These are phyloP conservation scores for Neurospora sp. DNA, from an alignment of 495 filamentous ascomycete genomes.

Conservation along the genomic window DNA sequence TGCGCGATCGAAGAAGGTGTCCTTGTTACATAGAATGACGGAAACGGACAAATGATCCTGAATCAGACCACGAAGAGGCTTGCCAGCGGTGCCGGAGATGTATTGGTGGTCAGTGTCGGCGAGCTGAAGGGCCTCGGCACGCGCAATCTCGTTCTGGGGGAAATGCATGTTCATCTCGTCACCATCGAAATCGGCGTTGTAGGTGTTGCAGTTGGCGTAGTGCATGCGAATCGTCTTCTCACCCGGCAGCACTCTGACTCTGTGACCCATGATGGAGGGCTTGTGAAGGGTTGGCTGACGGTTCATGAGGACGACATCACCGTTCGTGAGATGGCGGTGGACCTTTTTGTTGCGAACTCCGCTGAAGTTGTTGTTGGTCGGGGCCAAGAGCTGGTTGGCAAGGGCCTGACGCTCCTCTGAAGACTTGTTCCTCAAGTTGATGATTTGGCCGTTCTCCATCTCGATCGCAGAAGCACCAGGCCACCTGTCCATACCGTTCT, in stretches of 20 bases:
- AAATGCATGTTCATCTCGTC: constrained; percentile 99
- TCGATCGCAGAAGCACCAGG: constrained; percentile 91
- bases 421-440: constrained; percentile 78
- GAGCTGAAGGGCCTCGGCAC: constrained; percentile 81
- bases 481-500: constrained; percentile 90
- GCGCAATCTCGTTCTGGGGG: constrained; percentile 90
- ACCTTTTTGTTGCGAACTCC: constrained; percentile 91
- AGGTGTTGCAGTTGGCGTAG: constrained; percentile 98
- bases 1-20: constrained; percentile 84
- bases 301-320: constrained; percentile 97
- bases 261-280: constrained; percentile 98
- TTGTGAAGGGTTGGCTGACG: constrained; percentile 99
- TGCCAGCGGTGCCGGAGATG: constrained; percentile 85
- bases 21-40: constrained; percentile 79
- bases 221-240: constrained; percentile 99
- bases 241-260: constrained; percentile 80
- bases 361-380: constrained; percentile 62
- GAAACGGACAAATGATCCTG: constrained; percentile 98
- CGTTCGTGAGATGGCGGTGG: constrained; percentile 88
- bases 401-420: constrained; percentile 74
- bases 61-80: constrained; percentile 91
- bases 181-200: constrained; percentile 99
- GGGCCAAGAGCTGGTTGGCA: constrained; percentile 88
- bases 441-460: constrained; percentile 85
- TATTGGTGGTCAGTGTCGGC: constrained; percentile 98